phyloP scores from a whole-genome alignment of 371 early-diverging fungal genomes.

The Neoconidiobolus thromboides region DNA sequence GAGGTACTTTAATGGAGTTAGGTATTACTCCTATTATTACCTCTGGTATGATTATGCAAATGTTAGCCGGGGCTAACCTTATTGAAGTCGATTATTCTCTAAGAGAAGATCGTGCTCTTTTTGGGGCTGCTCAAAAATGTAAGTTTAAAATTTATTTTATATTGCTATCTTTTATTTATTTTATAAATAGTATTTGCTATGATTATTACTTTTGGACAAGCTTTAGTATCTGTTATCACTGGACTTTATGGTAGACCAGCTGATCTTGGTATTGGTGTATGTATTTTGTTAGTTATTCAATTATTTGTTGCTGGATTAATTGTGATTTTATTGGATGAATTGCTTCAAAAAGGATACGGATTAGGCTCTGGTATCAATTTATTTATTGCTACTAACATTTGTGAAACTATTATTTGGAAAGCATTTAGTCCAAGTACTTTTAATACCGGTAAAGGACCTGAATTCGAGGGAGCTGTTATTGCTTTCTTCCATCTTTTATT shows the following conservation, averaged over 20 bases:
- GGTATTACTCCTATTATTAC: constrained; percentile 99
- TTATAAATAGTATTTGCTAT: constrained; percentile 50
- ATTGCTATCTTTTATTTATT: not conserved
- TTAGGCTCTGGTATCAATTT: constrained; percentile 99
- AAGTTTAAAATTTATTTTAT: constrained; percentile 18
- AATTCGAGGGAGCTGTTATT: constrained; percentile 98
- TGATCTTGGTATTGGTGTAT: constrained; percentile 85
- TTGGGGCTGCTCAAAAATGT: constrained; percentile 96
- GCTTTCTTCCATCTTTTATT: constrained; percentile 90
- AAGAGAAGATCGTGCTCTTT: constrained; percentile 96
- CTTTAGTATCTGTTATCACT: constrained; percentile 91
- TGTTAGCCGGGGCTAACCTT: constrained; percentile 88
- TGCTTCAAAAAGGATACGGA: constrained; percentile 99
- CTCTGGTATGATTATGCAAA: constrained; percentile 99
- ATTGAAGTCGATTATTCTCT: constrained; percentile 96
- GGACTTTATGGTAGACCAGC: constrained; percentile 96
- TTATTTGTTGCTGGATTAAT: constrained; percentile 93
- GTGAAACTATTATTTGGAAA: constrained; percentile 99
- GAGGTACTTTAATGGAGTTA: constrained; percentile 99
- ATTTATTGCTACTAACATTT: constrained; percentile 99
- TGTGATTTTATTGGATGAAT: constrained; percentile 96
- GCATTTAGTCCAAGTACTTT: constrained; percentile 92
- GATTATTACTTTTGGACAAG: constrained; percentile 94
- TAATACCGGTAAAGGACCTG: constrained; percentile 95
- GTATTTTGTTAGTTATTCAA: constrained; percentile 88